Evolutionary conservation across 169 alveolate genomes (phyloP).

Genomic region (Theileria annulata): DNA sequence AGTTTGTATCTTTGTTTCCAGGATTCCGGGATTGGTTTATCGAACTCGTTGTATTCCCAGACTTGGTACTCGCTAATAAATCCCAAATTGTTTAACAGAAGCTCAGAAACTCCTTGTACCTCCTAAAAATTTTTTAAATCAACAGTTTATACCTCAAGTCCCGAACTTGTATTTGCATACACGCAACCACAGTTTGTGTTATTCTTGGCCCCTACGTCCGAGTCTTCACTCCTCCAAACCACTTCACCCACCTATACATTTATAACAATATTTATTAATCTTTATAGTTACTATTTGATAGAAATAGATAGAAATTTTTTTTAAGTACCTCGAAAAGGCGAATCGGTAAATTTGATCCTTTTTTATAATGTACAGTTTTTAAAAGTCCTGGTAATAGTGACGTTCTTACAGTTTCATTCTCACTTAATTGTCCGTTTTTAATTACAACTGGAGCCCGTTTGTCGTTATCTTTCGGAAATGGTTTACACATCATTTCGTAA

Average conservation of each 20-base stretch:
- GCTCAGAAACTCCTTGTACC: slow-evolving; percentile 87
- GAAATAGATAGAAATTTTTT: too few relatives aligned
- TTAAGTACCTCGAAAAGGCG: slow-evolving; percentile 86
- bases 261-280: too few relatives aligned
- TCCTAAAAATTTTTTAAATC: slow-evolving; percentile 32
- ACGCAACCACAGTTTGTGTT: slow-evolving; percentile 62
- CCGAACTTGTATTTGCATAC: slow-evolving; percentile 70
- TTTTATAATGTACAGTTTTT: slow-evolving; percentile 85
- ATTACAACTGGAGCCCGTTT: slow-evolving; percentile 82
- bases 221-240: slow-evolving; percentile 30
- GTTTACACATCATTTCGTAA: slow-evolving; percentile 61
- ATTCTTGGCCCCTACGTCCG: slow-evolving; percentile 55
- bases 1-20: slow-evolving; percentile 50
- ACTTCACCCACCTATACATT: slow-evolving; percentile 57
- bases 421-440: slow-evolving; percentile 90
- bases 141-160: slow-evolving; percentile 67
- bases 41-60: slow-evolving; percentile 67
- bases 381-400: slow-evolving; percentile 91
- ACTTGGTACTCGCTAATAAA: slow-evolving; percentile 77
- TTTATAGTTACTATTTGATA: background rate
- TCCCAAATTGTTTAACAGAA: slow-evolving; percentile 74
- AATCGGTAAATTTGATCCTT: slow-evolving; percentile 87
- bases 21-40: slow-evolving; percentile 67
- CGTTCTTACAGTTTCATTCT: slow-evolving; percentile 89
- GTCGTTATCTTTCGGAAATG: slow-evolving; percentile 28